Evolutionary conservation across 441 rosid species (phyloP), one percentile per base, ranked within the genome.

Genomic region (Manihot esculenta): DNA sequence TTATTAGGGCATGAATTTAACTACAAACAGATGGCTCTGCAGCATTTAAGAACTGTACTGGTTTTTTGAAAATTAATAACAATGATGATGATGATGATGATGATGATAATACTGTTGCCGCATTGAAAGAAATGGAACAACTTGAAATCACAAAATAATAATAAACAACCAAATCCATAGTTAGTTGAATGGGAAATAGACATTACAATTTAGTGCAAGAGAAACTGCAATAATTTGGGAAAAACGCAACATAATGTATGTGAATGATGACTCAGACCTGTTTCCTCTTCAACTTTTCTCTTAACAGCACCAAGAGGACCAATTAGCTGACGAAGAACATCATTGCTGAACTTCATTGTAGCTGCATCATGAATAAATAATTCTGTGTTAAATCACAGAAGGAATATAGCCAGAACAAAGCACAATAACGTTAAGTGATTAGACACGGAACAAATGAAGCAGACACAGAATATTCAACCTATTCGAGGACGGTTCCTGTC

Each of bases 241-340:
- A n/a, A 12, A 10, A 13, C 17, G 18, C 51, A 17, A 50, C 24
- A 44, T 45, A 11, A 49, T 35, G 8, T 35, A 57, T 44, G 38
- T 35, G 23, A n/a, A 7, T 55, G 71, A 69, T 66, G 60, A 59
- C 49, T 26, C 66, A 49, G 23, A 91, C 98, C 98, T 86, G 98
- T 95, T 85, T 95, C 97, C 80, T 88, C 91, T 84, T 95, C 99
- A 78, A 93, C 81, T 76, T 91, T 86, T 86, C 88, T 86, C 85
- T 89, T 95, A 35, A 83, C 79, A 66, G 77, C 84, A 72, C 96
- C 97, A 60, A 88, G 84, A 64, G 99, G 99, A 66, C 98, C 99
- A 70, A 91, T 84, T 81, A 95, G 81, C 72, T 82, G 85, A 69
- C 99, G 95, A 74, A 95, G 85, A 76, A 87, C 80, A 27, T 93